These are phyloP conservation scores for Epichloe hybrida DNA, from an alignment of 2,329 filamentous ascomycete species.

Conservation along the genomic window DNA sequence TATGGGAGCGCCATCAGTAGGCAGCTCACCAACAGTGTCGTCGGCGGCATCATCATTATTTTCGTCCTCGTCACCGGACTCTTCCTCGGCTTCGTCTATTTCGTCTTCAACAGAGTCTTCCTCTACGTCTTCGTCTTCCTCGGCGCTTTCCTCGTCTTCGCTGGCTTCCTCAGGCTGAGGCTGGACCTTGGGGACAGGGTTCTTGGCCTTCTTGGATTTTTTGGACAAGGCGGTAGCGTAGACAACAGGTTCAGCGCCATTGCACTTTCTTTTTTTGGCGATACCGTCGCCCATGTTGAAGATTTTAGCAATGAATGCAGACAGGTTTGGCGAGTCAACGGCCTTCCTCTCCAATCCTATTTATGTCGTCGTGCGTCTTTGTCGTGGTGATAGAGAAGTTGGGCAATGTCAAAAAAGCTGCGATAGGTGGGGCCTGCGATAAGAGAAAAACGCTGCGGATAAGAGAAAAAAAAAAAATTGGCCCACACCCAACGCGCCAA, in stretches of 20 bases:
- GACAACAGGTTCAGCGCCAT: conserved; percentile 18
- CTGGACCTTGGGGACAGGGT: conserved; percentile 16
- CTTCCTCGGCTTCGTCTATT: conserved; percentile 13
- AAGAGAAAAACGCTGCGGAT: conserved; percentile 9
- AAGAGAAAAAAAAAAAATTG: conserved; percentile 11
- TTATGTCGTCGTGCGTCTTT: not conserved
- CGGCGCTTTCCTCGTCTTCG: conserved; percentile 15
- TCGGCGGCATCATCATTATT: conserved; percentile 12
- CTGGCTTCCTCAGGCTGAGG: conserved; percentile 16
- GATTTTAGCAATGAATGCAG: not conserved
- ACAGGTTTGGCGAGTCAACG: not conserved
- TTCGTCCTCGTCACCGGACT: conserved; percentile 10
- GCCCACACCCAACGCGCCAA: not conserved
- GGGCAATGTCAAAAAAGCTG: not conserved
- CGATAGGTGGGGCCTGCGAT: conserved; percentile 4
- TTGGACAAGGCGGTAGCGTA: conserved; percentile 13
- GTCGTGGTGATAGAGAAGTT: not conserved
- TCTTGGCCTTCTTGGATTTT: conserved; percentile 32
- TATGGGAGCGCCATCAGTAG: conserved; percentile 28
- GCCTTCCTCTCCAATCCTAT: not conserved
- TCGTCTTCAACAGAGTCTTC: conserved; percentile 10
- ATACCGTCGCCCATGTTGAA: conserved; percentile 21
- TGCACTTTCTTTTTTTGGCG: conserved; percentile 35
- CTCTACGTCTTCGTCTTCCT: conserved; percentile 17
- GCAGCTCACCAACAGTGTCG: conserved; percentile 18